phyloP scores from a whole-genome alignment of 2,329 filamentous ascomycete species.

The Exophiala sp. region DNA sequence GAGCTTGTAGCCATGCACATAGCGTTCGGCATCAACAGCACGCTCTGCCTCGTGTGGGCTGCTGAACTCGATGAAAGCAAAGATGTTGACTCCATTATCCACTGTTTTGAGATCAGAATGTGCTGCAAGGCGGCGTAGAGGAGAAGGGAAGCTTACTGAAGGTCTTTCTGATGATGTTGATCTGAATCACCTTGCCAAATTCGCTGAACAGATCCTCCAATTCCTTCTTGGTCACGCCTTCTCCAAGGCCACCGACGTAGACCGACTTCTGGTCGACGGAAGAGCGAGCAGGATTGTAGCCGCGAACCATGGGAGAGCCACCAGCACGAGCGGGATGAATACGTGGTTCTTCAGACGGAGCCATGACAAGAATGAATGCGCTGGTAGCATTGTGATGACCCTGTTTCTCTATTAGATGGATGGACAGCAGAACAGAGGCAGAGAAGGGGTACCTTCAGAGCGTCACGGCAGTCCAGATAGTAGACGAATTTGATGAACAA shows the following conservation, averaged over 20 bases:
- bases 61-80: constrained; percentile 27
- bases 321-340: neutral
- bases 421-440: neutral
- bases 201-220: constrained; percentile 18
- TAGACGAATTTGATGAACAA: constrained; percentile 27
- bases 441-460: constrained; percentile 20
- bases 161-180: constrained; percentile 26
- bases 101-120: constrained; percentile 14
- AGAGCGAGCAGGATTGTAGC: constrained; percentile 16
- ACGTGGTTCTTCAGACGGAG: constrained; percentile 20
- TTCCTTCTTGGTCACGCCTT: constrained; percentile 15
- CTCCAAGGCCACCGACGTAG: constrained; percentile 28
- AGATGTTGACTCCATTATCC: constrained; percentile 21
- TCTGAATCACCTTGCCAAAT: constrained; percentile 22
- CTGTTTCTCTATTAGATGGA: constrained; percentile 9
- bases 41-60: constrained; percentile 19
- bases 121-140: neutral
- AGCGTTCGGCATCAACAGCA: constrained; percentile 12
- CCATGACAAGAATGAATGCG: constrained; percentile 17
- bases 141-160: constrained; percentile 20
- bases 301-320: constrained; percentile 11
- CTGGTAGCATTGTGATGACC: constrained; percentile 15
- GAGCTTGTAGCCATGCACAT: constrained; percentile 16
- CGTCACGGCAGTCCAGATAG: constrained; percentile 28
- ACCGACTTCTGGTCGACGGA: constrained; percentile 24